Percentiles rank a stretch among this genome's conserved stretches.
Evolutionary conservation across 2,329 filamentous ascomycete species (phyloP).

Genomic region (Neocatenulostroma microsporum): DNA sequence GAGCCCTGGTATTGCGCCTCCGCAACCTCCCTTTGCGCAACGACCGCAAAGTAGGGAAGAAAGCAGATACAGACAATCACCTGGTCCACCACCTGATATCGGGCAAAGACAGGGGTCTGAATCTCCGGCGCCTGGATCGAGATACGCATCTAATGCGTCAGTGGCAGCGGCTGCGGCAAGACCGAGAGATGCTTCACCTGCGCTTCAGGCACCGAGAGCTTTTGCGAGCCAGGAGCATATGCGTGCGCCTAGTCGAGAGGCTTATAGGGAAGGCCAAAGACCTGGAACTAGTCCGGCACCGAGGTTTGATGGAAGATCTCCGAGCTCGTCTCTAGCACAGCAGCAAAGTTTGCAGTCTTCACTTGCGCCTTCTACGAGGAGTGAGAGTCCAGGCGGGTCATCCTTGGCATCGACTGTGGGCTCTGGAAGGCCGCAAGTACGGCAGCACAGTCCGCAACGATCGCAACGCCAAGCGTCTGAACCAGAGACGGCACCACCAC

Average conservation of each 20-base stretch:
- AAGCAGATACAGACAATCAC: conserved; percentile 23
- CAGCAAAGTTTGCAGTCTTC: neutral
- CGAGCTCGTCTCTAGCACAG: neutral
- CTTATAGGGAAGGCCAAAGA: conserved; percentile 8
- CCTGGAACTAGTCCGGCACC: conserved; percentile 1
- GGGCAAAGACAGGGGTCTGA: no score
- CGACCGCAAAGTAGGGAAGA: conserved; percentile 24
- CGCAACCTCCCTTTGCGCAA: conserved; percentile 28
- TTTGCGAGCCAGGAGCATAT: conserved; percentile 30
- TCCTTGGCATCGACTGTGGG: conserved; percentile 8
- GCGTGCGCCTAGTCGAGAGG: conserved; percentile 24
- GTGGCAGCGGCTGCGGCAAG: no score
- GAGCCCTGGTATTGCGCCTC: conserved; percentile 16
- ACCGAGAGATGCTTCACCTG: no score
- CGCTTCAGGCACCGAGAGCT: conserved; percentile 16
- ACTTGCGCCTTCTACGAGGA: conserved; percentile 7
- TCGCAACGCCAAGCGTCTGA: conserved; percentile 3
- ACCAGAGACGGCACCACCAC: neutral
- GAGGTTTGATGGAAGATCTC: neutral
- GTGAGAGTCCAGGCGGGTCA: conserved; percentile 12
- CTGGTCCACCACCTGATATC: conserved; percentile 25
- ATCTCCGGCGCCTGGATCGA: no score
- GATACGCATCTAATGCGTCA: no score
- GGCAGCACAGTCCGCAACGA: no score
- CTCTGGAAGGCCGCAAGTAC: neutral